Percentiles rank a stretch among this genome's conserved stretches.
Evolutionary conservation across 352 stramenopile species (phyloP).

Genomic region (Globisporangium nagaii): DNA sequence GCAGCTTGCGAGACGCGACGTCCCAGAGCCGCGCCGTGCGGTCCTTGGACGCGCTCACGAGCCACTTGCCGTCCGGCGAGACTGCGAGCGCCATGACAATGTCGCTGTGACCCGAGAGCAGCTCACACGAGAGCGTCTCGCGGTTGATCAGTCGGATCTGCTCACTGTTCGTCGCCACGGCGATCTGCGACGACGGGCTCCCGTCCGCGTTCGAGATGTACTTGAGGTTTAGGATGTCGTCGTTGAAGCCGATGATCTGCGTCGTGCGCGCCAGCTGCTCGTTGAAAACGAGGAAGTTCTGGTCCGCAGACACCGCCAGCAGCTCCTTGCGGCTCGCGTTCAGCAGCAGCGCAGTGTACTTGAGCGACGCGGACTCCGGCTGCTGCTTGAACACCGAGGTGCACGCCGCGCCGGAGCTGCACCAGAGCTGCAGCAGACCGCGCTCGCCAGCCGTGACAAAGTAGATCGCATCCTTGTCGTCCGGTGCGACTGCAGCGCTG

Average conservation of each 20-base stretch:
- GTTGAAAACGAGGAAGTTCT: slow-evolving; percentile 87
- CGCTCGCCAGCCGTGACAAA: slow-evolving; percentile 93
- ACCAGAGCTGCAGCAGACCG: slow-evolving; percentile 83
- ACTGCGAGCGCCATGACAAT: slow-evolving; percentile 96
- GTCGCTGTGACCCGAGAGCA: slow-evolving; percentile 96
- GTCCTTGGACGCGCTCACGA: slow-evolving; percentile 95
- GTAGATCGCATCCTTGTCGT: slow-evolving; percentile 72
- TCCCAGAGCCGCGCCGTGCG: slow-evolving; percentile 92
- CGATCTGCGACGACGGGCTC: slow-evolving; percentile 64
- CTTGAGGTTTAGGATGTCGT: slow-evolving; percentile 97
- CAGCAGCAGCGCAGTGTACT: slow-evolving; percentile 53
- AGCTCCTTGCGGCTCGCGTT: slow-evolving; percentile 55
- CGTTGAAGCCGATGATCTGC: slow-evolving; percentile 93
- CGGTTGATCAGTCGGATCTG: slow-evolving; percentile 94
- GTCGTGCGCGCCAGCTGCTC: slow-evolving; percentile 55
- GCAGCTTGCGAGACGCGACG: slow-evolving; percentile 59
- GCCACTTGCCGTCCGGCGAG: slow-evolving; percentile 79
- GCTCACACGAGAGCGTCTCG: slow-evolving; percentile 88
- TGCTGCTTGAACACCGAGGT: slow-evolving; percentile 42
- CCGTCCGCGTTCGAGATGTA: slow-evolving; percentile 81
- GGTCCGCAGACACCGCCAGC: slow-evolving; percentile 71
- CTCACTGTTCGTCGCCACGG: slow-evolving; percentile 95
- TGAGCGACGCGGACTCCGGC: slow-evolving; percentile 37
- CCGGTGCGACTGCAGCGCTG: slow-evolving; percentile 20
- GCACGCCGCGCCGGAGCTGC: slow-evolving; percentile 26